Evolutionary conservation across 73 alveolate genomes (phyloP), one percentile per base, ranked within the genome.

Genomic region (Paramecium sexaurelia): DNA sequence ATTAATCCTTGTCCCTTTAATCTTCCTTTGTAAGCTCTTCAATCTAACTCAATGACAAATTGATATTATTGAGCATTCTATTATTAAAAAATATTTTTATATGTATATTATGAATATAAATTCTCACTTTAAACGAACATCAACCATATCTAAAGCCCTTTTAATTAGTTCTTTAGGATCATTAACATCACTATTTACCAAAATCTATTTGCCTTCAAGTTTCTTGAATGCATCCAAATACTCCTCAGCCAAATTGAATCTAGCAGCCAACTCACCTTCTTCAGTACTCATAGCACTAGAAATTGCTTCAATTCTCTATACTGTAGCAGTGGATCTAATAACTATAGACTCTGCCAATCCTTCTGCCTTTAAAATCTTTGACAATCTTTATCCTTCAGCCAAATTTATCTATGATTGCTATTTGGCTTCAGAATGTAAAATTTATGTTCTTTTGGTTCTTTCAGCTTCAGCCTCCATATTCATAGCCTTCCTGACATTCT

Each of bases 391-490:
- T 19, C 97, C 98, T 75, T 95, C 97, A 41, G 98, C 96, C 61
- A 93, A 47, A 83, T 96, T 96, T 27, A 96, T 95, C 43, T 89
- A 75, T 22, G 96, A 85, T 55, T 90, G 78, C 67, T 85, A 83
- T 61, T 93, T 94, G 55, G 97, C 98, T 85, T 96, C 99, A 26
- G 98, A 94, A 68, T 90, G 93, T 32, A 96, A 91, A 55, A 96
- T 96, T 32, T 87, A 90, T 36, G 99, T 97, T 91, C 99, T 73
- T 87, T 95, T 96, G 39, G 91, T 78, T 66, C 98, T 91, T 75
- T 96, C 99, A 22, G 99, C 98, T 75, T 96, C 98, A 11, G 97
- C 98, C 66, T 91, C 92, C 40, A 91, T 32, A 29, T 94, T 94
- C 99, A 96, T 96, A 43, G 95, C 95, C 87, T 94, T 94, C 78